A percentile compares a stretch with the other conserved stretches of the same genome.
These are phyloP conservation scores for Carex littledalei DNA, from an alignment of 176 grass and related monocot species.

Conservation along the genomic window DNA sequence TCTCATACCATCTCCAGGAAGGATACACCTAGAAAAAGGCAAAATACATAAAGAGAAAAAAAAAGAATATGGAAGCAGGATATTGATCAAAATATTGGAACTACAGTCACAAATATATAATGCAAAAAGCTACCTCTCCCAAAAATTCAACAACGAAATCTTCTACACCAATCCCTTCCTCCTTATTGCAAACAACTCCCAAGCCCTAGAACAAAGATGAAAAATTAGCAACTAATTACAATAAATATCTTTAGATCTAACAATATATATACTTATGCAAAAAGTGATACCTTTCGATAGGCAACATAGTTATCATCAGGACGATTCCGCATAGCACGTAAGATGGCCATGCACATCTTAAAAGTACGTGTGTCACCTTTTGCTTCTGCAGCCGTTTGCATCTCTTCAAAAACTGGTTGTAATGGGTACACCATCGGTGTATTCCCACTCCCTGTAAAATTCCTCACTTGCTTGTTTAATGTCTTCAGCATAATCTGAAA, in stretches of 20 bases:
- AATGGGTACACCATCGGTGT: constrained; percentile 93
- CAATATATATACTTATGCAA: background rate
- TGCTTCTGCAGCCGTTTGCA: constrained; percentile 62
- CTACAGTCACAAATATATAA: background rate
- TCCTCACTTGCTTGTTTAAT: constrained; percentile 87
- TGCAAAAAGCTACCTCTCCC: constrained; percentile 59
- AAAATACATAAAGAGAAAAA: constrained; percentile 16
- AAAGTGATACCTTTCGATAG: constrained; percentile 74
- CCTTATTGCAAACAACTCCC: constrained; percentile 95
- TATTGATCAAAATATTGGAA: background rate
- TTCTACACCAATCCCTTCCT: constrained; percentile 74
- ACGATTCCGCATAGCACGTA: constrained; percentile 62
- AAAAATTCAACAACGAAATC: constrained; percentile 98
- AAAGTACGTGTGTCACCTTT: constrained; percentile 42
- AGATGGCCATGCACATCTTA: constrained; percentile 70
- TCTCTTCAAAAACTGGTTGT: constrained; percentile 82
- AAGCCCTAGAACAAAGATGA: constrained; percentile 58
- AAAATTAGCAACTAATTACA: constrained; percentile 12
- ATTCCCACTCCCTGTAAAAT: constrained; percentile 81
- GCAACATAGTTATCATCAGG: constrained; percentile 87
- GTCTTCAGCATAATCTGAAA: constrained; percentile 75
- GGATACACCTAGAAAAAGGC: constrained; percentile 75
- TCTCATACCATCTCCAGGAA: constrained; percentile 99
- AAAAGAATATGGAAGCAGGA: background rate
- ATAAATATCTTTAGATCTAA: constrained; percentile 13